Base-by-base conservation (phyloP, 768 basidiomycete species). In the Lentinula detonsa region DNA sequence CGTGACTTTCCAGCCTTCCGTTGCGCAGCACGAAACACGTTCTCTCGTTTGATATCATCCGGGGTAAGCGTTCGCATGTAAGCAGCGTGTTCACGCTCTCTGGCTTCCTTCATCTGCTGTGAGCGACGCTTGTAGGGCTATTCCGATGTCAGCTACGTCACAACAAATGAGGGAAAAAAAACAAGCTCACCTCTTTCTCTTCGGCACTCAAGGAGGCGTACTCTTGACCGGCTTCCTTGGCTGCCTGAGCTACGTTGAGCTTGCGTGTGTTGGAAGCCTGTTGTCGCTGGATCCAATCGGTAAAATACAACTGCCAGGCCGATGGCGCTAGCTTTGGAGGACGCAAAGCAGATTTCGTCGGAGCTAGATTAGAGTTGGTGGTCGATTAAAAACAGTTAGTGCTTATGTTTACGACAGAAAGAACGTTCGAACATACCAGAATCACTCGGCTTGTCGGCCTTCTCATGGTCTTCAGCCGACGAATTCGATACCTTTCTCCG, bases 221-320 rank as follows among this genome's bases (percentile, higher is more conserved):
- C 71, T 93, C 91, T 70, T 87, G 85, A 34, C 93, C 94, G 39
- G 95, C 94, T 72, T 95, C 93, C 73, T 95, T 95, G 63, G 95
- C 94, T 42, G 93, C 91, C 71, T 95, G 92, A 15, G 95, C 95
- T 61, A 97, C 93, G 72, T 97, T 96, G 39, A 96, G 82, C 75
- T 96, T 96, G 67, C 91, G 81, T 45, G 82, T 85, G 62, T 86
- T 88, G 23, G 84, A 82, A 62, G 86, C 85, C 73, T 92, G 90
- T 71, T 91, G 89, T 68, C 84, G 83, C 71, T 93, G 90, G 64
- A 97, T 94, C 86, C 91, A 95, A 70, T 96, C 93, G 23, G 93
- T 93, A 71, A 97, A 96, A 74, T 93, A 97, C 48, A 97, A 82
- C 73, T 97, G 95, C 95, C 95, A 97, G 59, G 94, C 92, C 3